Conservation (phyloP, 2,329 filamentous ascomycete species). For the Hymenotorrendiella dingleyae region DNA sequence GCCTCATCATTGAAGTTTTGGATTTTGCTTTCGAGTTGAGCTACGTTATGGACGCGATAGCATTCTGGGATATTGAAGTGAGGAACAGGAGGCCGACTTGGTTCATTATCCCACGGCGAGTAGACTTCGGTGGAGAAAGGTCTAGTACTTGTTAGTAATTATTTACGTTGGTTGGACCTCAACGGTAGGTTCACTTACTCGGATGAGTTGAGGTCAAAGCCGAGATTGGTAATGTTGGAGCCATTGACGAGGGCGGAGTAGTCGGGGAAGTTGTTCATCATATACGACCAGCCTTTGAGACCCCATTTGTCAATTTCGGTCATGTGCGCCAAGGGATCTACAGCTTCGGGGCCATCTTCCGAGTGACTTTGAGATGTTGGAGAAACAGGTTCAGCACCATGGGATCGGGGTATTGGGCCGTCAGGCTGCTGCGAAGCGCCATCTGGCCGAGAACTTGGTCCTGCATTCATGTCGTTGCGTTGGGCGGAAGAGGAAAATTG, state of each 20-base stretch:
- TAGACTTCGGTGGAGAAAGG: constrained; percentile 53
- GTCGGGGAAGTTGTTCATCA: constrained; percentile 58
- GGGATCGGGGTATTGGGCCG: constrained; percentile 12
- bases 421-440: constrained; percentile 17
- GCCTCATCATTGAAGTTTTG: constrained; percentile 64
- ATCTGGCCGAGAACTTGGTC: constrained; percentile 16
- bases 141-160: constrained; percentile 21
- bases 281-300: constrained; percentile 53
- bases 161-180: neutral
- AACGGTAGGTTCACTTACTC: constrained; percentile 43
- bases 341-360: constrained; percentile 33
- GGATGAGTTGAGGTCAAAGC: constrained; percentile 50
- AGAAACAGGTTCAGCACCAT: constrained; percentile 17
- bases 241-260: constrained; percentile 56
- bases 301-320: constrained; percentile 58
- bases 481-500: constrained; percentile 21
- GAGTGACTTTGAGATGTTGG: constrained; percentile 23
- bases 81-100: constrained; percentile 51
- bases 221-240: constrained; percentile 51
- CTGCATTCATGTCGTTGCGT: constrained; percentile 21
- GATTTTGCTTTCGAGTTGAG: constrained; percentile 59
- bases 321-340: constrained; percentile 57
- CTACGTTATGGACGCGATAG: constrained; percentile 61
- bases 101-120: constrained; percentile 54
- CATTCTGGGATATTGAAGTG: constrained; percentile 58